Evolutionary conservation across 1,139 yeast species (phyloP).

Genomic region (Nakaseomyces delphensis): DNA sequence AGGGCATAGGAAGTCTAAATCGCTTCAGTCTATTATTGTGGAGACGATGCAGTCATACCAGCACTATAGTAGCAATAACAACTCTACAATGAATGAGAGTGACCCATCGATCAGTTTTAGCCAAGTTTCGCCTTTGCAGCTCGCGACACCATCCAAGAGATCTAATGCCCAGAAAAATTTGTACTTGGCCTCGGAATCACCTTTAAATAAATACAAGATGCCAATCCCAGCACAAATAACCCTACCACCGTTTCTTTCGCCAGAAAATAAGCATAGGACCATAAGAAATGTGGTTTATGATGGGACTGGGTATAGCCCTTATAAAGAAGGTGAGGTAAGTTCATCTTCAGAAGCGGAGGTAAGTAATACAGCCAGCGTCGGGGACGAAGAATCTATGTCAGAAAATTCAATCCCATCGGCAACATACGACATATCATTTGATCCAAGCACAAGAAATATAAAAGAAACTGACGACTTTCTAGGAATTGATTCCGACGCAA

Average conservation of each 20-base stretch:
- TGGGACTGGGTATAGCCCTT: constrained; percentile 26
- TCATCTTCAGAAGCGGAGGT: constrained; percentile 3
- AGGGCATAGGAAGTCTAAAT: constrained; percentile 14
- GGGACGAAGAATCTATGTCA: constrained; percentile 1
- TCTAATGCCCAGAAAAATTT: constrained; percentile 15
- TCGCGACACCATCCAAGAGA: constrained; percentile 10
- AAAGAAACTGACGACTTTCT: constrained; percentile 20
- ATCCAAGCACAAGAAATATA: constrained; percentile 12
- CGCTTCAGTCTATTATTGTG: constrained; percentile 26
- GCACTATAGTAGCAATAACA: constrained; percentile 1
- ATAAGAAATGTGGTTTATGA: constrained; percentile 25
- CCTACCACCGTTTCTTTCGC: constrained; percentile 34
- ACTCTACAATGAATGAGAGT: neutral
- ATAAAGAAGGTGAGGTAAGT: constrained; percentile 9
- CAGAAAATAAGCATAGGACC: constrained; percentile 25
- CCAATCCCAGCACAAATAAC: constrained; percentile 33
- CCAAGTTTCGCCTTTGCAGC: constrained; percentile 12
- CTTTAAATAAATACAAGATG: constrained; percentile 28
- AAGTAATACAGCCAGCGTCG: constrained; percentile 6
- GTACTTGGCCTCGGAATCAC: constrained; percentile 32
- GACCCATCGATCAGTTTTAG: constrained; percentile 7
- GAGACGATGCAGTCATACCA: constrained; percentile 20
- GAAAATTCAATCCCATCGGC: constrained; percentile 27
- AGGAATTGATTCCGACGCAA: constrained; percentile 29
- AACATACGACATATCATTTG: constrained; percentile 25